Evolutionary conservation across 805 yeast species (phyloP).

Genomic region (Schwanniomyces occidentalis): DNA sequence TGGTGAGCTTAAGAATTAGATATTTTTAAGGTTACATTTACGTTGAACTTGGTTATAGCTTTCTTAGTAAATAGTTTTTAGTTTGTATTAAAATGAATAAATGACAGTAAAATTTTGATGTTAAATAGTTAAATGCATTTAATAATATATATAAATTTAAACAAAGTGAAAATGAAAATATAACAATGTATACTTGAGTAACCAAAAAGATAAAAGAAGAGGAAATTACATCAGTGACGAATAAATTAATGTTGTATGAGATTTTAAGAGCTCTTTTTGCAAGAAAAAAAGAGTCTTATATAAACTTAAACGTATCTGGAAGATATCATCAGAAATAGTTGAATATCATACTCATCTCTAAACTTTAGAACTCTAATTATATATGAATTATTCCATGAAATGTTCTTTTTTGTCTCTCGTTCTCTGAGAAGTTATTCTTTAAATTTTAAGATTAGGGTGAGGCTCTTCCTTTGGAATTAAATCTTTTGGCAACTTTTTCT

Average conservation of each 20-base stretch:
- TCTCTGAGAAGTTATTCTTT: slow-evolving; percentile 8
- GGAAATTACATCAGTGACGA: slow-evolving; percentile 5
- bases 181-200: slow-evolving; percentile 4
- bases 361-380: too few species aligned
- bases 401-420: too few species aligned
- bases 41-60: too few species aligned
- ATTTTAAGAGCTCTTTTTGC: background rate
- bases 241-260: slow-evolving; percentile 5
- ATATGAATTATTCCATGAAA: too few species aligned
- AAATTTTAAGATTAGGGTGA: slow-evolving; percentile 36
- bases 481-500: slow-evolving; percentile 46
- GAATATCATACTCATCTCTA: too few species aligned
- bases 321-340: too few species aligned
- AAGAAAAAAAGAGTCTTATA: too few species aligned
- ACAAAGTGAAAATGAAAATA: slow-evolving; percentile 1
- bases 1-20: slow-evolving; percentile 43
- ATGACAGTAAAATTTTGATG: too few species aligned
- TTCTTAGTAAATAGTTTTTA: too few species aligned
- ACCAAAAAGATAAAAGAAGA: slow-evolving; percentile 2
- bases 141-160: slow-evolving; percentile 4
- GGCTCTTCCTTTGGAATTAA: slow-evolving; percentile 36
- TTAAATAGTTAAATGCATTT: slow-evolving; percentile 6
- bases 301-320: too few species aligned
- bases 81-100: too few species aligned
- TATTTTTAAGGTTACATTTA: background rate